phyloP scores from a whole-genome alignment of 2,329 filamentous ascomycete species.

The Pyrenophora seminiperda region DNA sequence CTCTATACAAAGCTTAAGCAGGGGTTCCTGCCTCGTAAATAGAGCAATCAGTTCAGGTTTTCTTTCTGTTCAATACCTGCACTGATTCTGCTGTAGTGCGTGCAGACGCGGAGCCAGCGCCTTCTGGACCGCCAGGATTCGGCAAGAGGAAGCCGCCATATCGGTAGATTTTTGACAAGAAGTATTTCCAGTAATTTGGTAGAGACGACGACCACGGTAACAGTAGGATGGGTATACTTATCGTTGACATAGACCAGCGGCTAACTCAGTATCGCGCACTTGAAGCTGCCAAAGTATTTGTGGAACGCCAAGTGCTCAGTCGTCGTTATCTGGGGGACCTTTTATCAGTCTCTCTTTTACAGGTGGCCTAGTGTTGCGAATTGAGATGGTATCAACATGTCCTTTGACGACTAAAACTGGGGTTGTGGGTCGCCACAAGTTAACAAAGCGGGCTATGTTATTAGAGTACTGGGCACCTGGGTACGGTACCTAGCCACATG shows the following conservation, averaged over 20 bases:
- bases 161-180: conserved; percentile 39
- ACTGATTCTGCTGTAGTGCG: conserved; percentile 28
- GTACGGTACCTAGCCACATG: too few species aligned
- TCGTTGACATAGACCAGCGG: conserved; percentile 48
- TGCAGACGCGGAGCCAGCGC: conserved; percentile 46
- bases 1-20: too few species aligned
- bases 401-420: not conserved
- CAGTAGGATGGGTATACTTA: conserved; percentile 32
- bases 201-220: conserved; percentile 44
- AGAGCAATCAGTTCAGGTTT: too few species aligned
- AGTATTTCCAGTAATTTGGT: conserved; percentile 42
- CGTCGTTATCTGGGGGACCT: conserved; percentile 30
- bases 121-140: conserved; percentile 54
- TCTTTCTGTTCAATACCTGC: too few species aligned
- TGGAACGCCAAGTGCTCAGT: conserved; percentile 37
- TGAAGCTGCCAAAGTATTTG: conserved; percentile 37
- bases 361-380: not conserved
- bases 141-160: conserved; percentile 52
- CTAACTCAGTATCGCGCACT: conserved; percentile 45
- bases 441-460: not conserved
- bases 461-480: not conserved
- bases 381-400: not conserved
- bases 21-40: too few species aligned
- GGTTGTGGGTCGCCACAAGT: not conserved
- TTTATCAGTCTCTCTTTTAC: conserved; percentile 18